Evolutionary conservation across 2,329 filamentous ascomycete genomes (phyloP).

Genomic region (Ophiosphaerella narmari): DNA sequence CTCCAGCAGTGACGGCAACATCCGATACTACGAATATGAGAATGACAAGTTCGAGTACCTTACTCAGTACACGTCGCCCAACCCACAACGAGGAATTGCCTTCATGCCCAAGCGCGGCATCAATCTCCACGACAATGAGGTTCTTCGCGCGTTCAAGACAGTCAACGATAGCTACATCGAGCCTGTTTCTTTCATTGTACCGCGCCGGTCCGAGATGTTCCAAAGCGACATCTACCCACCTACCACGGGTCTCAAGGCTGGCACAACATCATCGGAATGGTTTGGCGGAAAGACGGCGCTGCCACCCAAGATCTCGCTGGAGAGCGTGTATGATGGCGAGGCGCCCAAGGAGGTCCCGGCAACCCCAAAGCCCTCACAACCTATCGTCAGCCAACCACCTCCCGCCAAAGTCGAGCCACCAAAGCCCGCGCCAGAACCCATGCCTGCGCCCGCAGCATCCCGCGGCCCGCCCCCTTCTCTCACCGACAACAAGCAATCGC

Average conservation of each 20-base stretch:
- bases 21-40: constrained; percentile 97
- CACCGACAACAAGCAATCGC: constrained; percentile 84
- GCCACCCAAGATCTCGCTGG: constrained; percentile 90
- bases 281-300: constrained; percentile 80
- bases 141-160: constrained; percentile 92
- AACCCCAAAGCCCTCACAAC: constrained; percentile 65
- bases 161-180: constrained; percentile 94
- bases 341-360: constrained; percentile 76
- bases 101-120: constrained; percentile 95
- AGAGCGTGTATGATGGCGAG: constrained; percentile 85
- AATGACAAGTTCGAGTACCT: constrained; percentile 99
- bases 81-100: constrained; percentile 91
- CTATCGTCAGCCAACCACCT: constrained; percentile 42
- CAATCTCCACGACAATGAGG: constrained; percentile 93
- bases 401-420: constrained; percentile 59
- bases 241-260: constrained; percentile 77
- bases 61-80: constrained; percentile 94
- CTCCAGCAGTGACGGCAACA: constrained; percentile 82
- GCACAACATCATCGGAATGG: constrained; percentile 82
- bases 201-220: constrained; percentile 89
- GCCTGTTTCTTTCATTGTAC: constrained; percentile 96
- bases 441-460: constrained; percentile 54
- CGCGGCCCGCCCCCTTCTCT: constrained; percentile 68
- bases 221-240: constrained; percentile 97
- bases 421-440: constrained; percentile 52